Conservation (phyloP, 2,329 filamentous ascomycete genomes). For the Paracoccidioides brasiliensis region DNA sequence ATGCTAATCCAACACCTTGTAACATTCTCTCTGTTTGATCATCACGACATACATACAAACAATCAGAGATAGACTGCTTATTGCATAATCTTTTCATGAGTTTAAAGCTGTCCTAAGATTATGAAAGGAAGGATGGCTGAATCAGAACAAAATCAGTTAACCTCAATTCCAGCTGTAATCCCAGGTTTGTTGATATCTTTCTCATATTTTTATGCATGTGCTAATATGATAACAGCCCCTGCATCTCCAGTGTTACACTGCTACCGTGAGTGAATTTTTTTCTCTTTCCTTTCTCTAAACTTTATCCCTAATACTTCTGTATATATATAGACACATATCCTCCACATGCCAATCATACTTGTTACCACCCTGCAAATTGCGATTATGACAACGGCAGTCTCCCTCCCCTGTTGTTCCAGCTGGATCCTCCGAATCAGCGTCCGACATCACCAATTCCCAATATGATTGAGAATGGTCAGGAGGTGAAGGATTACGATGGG, state of each 20-base stretch:
- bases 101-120: not conserved
- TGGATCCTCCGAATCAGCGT: slow-evolving; percentile 10
- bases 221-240: not conserved
- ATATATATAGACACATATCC: not conserved
- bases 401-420: slow-evolving; percentile 15
- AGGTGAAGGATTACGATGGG: slow-evolving; percentile 8
- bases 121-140: not conserved
- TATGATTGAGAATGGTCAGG: slow-evolving; percentile 12
- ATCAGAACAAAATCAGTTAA: not conserved
- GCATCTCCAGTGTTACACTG: not conserved
- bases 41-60: not conserved
- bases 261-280: not conserved
- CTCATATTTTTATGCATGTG: not conserved
- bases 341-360: slow-evolving; percentile 14
- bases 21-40: not conserved
- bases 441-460: slow-evolving; percentile 1
- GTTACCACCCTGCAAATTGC: slow-evolving; percentile 14
- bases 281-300: not conserved
- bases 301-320: not conserved
- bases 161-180: not conserved
- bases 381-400: slow-evolving; percentile 11
- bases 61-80: not conserved
- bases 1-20: not conserved
- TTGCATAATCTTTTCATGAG: not conserved
- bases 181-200: not conserved